A percentile compares a stretch with the other conserved stretches of the same genome.
These are phyloP conservation scores for Aegilops sharonensis DNA, from an alignment of 176 grass and related monocot species.

Conservation along the genomic window DNA sequence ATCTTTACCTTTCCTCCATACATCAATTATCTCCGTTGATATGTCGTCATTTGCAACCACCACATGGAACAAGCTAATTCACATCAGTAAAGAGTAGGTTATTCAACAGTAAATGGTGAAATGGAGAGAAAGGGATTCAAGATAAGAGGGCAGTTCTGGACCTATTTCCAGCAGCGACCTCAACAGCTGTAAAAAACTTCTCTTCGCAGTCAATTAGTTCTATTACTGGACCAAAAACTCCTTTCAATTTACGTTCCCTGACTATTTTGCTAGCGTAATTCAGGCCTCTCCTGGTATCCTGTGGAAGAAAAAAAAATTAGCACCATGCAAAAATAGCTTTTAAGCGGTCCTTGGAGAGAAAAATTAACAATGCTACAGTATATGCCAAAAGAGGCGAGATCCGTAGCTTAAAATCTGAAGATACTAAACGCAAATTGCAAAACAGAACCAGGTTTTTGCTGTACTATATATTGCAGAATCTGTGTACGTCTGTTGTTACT, in stretches of 20 bases:
- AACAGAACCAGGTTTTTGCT: not conserved
- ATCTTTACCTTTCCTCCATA: conserved; percentile 26
- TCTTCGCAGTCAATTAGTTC: conserved; percentile 86
- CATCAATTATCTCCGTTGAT: conserved; percentile 71
- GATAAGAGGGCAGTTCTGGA: conserved; percentile 11
- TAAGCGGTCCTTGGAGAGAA: too few relatives aligned
- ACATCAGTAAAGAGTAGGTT: conserved; percentile 4
- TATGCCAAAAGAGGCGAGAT: too few relatives aligned
- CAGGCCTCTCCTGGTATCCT: conserved; percentile 90
- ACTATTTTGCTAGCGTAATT: conserved; percentile 80
- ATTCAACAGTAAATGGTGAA: conserved; percentile 15
- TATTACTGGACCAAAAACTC: conserved; percentile 84
- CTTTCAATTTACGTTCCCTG: conserved; percentile 51
- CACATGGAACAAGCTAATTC: conserved; percentile 82
- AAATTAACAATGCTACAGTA: too few relatives aligned
- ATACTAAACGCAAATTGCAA: not conserved
- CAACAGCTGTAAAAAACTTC: conserved; percentile 95
- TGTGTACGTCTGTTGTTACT: not conserved
- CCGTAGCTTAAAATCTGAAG: not conserved
- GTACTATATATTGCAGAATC: not conserved
- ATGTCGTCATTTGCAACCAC: conserved; percentile 81
- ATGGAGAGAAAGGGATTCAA: not conserved
- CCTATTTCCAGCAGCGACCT: conserved; percentile 92
- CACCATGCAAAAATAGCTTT: too few relatives aligned
- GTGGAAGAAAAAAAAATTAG: conserved; percentile 21